These are phyloP conservation scores for Mycena alexandri DNA, from an alignment of 768 basidiomycete genomes.

Conservation along the genomic window DNA sequence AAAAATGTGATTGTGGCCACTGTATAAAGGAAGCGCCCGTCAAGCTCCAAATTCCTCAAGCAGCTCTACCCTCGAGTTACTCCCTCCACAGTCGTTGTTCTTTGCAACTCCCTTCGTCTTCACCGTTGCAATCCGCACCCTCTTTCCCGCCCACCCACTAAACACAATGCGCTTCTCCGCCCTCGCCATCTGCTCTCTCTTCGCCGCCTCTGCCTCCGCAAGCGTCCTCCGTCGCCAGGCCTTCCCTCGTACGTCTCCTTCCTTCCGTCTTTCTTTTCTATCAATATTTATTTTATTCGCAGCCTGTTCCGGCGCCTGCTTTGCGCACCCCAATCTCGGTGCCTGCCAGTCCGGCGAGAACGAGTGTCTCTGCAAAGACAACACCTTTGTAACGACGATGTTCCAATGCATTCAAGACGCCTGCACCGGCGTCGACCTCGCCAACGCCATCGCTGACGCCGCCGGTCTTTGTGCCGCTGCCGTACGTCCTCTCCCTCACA, in stretches of 20 bases:
- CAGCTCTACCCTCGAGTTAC: conserved; percentile 36
- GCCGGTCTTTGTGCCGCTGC: conserved; percentile 60
- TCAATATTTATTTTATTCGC: neutral
- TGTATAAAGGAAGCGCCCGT: conserved; percentile 20
- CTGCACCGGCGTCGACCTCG: conserved; percentile 65
- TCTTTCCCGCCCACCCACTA: conserved; percentile 41
- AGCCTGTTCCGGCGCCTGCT: conserved; percentile 69
- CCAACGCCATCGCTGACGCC: conserved; percentile 56
- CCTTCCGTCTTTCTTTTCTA: conserved; percentile 47
- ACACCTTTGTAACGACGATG: conserved; percentile 58
- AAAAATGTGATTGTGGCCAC: conserved; percentile 10
- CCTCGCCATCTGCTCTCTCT: conserved; percentile 53
- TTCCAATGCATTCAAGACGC: conserved; percentile 60
- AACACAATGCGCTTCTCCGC: conserved; percentile 68
- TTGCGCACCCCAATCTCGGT: conserved; percentile 57
- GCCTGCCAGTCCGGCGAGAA: conserved; percentile 64
- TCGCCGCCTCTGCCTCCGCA: conserved; percentile 56
- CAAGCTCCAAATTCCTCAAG: conserved; percentile 21
- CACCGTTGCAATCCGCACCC: conserved; percentile 40
- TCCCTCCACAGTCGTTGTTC: conserved; percentile 30
- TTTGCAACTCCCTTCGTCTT: conserved; percentile 42
- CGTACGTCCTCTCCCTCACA: conserved; percentile 53
- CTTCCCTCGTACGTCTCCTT: conserved; percentile 54
- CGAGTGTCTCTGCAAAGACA: conserved; percentile 67
- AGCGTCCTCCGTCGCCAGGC: conserved; percentile 51